A percentile compares a stretch with the other conserved stretches of the same genome.
These are phyloP conservation scores for Oxytropis ochrocephala DNA, from an alignment of 306 rosid species.

Conservation along the genomic window DNA sequence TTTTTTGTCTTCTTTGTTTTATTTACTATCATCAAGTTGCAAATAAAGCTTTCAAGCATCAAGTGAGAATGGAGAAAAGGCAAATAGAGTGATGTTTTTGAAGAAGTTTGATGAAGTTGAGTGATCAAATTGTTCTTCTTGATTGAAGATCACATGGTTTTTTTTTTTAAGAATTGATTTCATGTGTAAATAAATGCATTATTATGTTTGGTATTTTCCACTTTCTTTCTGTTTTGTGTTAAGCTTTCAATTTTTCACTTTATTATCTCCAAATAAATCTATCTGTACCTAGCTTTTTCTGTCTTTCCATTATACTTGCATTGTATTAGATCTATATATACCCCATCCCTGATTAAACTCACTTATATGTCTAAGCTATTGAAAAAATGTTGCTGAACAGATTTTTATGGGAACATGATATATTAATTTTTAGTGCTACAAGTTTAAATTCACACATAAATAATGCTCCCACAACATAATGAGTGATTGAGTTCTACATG, in stretches of 20 bases:
- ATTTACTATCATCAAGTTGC: slow-evolving; percentile 3
- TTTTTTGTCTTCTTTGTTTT: neutral
- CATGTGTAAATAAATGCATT: neutral
- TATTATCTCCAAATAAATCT: neutral
- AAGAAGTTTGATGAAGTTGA: neutral
- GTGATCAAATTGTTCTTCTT: slow-evolving; percentile 7
- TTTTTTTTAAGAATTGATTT: neutral
- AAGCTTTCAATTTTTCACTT: neutral
- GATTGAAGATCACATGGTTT: neutral
- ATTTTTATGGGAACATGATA: no score
- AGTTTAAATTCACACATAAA: no score
- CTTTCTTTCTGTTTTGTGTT: neutral
- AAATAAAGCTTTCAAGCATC: slow-evolving; percentile 22
- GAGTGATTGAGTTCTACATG: no score
- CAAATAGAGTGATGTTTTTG: neutral
- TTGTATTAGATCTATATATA: no score
- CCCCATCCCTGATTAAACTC: no score
- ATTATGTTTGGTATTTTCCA: neutral
- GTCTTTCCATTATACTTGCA: no score
- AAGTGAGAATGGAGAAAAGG: neutral
- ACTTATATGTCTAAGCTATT: no score
- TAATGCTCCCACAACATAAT: no score
- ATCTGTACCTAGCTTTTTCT: neutral
- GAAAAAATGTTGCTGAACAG: no score
- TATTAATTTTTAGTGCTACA: no score